Percentiles rank a stretch among this genome's conserved stretches.
phyloP scores from a whole-genome alignment of 108 stramenopile species.

The Conticribra guillardii region DNA sequence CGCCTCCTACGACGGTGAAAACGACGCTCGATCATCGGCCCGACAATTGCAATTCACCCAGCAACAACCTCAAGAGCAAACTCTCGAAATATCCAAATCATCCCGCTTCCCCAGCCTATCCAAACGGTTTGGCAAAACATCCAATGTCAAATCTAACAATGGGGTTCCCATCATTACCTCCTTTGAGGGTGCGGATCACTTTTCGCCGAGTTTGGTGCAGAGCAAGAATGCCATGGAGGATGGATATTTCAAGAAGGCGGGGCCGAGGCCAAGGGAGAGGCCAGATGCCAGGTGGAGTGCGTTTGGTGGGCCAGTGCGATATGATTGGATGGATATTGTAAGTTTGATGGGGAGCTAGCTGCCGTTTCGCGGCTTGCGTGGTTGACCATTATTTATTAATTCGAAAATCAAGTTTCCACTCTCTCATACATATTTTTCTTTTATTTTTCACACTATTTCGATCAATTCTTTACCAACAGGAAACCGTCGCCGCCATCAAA shows the following conservation, averaged over 20 bases:
- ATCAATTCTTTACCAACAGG: too few relatives aligned
- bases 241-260: slow-evolving; percentile 27
- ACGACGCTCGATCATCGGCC: background rate
- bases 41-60: background rate
- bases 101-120: background rate
- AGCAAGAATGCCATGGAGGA: slow-evolving; percentile 20
- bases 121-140: slow-evolving; percentile 34
- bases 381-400: too few relatives aligned
- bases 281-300: slow-evolving; percentile 70
- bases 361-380: too few relatives aligned
- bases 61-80: background rate
- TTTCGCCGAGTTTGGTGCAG: slow-evolving; percentile 28
- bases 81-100: background rate
- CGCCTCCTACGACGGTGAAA: slow-evolving; percentile 1
- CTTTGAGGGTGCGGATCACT: slow-evolving; percentile 28
- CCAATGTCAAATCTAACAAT: slow-evolving; percentile 24
- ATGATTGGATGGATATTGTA: slow-evolving; percentile 92
- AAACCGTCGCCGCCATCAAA: slow-evolving; percentile 76
- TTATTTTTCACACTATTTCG: too few relatives aligned
- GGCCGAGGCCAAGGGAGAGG: slow-evolving; percentile 31
- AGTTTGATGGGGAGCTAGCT: slow-evolving; percentile 44
- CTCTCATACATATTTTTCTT: too few relatives aligned
- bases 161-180: slow-evolving; percentile 53
- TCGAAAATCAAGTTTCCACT: too few relatives aligned
- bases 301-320: slow-evolving; percentile 78